Base-by-base conservation (phyloP, 176 grass and related monocot genomes). In the Typha latifolia region DNA sequence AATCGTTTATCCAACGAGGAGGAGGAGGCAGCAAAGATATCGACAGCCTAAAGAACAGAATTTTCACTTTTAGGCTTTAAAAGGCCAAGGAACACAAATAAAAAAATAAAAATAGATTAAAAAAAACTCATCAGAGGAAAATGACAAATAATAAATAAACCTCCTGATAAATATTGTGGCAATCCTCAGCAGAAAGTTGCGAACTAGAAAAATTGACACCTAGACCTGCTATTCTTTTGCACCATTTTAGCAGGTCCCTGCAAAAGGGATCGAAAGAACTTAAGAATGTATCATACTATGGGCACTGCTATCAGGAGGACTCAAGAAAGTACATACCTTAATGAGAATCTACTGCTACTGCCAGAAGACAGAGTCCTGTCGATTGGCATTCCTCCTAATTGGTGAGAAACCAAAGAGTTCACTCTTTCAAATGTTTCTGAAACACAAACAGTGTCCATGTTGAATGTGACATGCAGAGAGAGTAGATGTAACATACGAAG, bases 171-270 rank as follows among this genome's bases (percentile, higher is more conserved):
- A 96, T 91, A 73, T 77, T 81, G 80, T 82, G 79, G 55, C 64
- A 72, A 48, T 73, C 72, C 66, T 69, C 77, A 69, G 69, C 72
- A 69, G 80, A 49, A 70, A 96, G 72, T 51, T 82, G 72, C 49
- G 63, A 26, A 21, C 78, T 77, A 64, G 80, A 77, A 79, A 69
- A 77, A 63, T 71, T 81, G 23, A 91, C 48, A 81, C 78, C 66
- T 29, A 48, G 55, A 56, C 78, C 82, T 57, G 64, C 64, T 73
- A 91, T 85, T 86, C 92, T 91, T 78, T 91, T 91, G 75, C 88
- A 96, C 92, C 88, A 96, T 74, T 96, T 96, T 65, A 96, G 82
- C 66, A 96, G 65, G 61, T 96, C 88, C 88, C 92, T 96, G 51
- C 3, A 26, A 26, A 26, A 66, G 77, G 77, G 29, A 2, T 76